Percentiles rank a stretch among this genome's conserved stretches.
Conservation (phyloP, 148 eudicot genomes). For the Amaranthus hypochondriacus region DNA sequence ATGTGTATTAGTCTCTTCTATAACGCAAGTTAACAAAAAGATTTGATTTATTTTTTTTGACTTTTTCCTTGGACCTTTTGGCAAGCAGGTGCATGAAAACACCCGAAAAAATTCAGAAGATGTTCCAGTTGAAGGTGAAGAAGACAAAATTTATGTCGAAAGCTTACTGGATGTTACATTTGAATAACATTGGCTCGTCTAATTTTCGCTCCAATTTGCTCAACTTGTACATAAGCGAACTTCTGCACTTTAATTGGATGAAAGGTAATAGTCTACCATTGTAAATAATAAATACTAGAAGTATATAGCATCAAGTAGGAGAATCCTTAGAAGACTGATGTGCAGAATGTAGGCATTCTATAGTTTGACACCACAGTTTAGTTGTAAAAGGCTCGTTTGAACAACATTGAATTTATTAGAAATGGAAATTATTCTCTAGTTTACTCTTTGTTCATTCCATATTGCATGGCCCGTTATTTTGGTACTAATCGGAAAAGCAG, state of each 20-base stretch:
- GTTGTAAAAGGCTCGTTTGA: slow-evolving; percentile 1
- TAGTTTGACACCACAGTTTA: slow-evolving; percentile 18
- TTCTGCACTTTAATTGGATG: slow-evolving; percentile 11
- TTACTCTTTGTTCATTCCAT: too few species aligned
- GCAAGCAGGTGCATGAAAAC: slow-evolving; percentile 21
- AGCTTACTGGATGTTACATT: slow-evolving; percentile 39
- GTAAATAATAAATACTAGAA: slow-evolving; percentile 15
- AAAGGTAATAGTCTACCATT: slow-evolving; percentile 9
- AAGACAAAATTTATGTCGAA: slow-evolving; percentile 42
- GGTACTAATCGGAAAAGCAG: too few species aligned
- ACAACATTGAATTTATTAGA: slow-evolving; percentile 15
- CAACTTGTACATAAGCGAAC: slow-evolving; percentile 24
- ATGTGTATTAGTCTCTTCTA: too few species aligned
- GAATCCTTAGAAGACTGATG: slow-evolving; percentile 18
- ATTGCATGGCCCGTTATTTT: too few species aligned
- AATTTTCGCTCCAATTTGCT: slow-evolving; percentile 6
- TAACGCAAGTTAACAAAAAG: too few species aligned
- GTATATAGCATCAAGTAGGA: slow-evolving; percentile 24
- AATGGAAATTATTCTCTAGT: background rate
- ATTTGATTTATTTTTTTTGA: too few species aligned
- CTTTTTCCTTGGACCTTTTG: background rate
- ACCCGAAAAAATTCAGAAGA: slow-evolving; percentile 23
- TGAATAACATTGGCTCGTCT: slow-evolving; percentile 22
- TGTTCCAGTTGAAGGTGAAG: slow-evolving; percentile 29
- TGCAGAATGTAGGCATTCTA: slow-evolving; percentile 20